Evolutionary conservation across 352 stramenopile genomes (phyloP), one percentile per base, ranked within the genome.

Genomic region (Phytophthora constricta): DNA sequence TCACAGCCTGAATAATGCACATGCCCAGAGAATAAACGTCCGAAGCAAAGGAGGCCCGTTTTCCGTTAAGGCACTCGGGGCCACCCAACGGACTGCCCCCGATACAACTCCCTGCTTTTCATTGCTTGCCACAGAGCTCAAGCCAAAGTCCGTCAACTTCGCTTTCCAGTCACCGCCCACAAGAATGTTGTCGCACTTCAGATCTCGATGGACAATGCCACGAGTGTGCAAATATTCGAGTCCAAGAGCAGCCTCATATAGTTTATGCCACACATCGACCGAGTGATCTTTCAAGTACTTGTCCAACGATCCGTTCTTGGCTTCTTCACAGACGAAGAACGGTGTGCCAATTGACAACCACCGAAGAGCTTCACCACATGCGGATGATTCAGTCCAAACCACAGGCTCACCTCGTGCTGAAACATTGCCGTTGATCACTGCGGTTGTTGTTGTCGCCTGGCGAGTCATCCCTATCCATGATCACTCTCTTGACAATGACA

Each of bases 361-460:
- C 31, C 31, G 31, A 37, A 37, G 7, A 37, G 13, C 31, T 37
- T 37, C 31, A 37, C 31, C 31, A 37, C 31, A 11, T 37, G 31
- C 31, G 31, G 31, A 11, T 37, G 31, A 11, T 66, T 62, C 17
- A 76, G 39, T 11, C 34, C 48, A 42, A 53, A 68, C 71, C 71
- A 79, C 3, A 74, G 47, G 19, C 68, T 49, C 20, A 70, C 49
- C 47, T 76, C 71, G 42, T 25, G 42, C n/a, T 49, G n/a, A 19
- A 49, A 49, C 42, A 25, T 8, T 49, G 11, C n/a, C 42, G 42
- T 20, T 25, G 22, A 10, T 25, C 22, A 25, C 11, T 25, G 11
- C 22, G 42, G 22, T 49, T 25, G 42, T 11, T 20, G 22, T 37
- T 11, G 31, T 37, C 31, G 31, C n/a, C n/a, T n/a, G n/a, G n/a